Base-by-base conservation (phyloP, 768 basidiomycete species). In the Russula brevipes region DNA sequence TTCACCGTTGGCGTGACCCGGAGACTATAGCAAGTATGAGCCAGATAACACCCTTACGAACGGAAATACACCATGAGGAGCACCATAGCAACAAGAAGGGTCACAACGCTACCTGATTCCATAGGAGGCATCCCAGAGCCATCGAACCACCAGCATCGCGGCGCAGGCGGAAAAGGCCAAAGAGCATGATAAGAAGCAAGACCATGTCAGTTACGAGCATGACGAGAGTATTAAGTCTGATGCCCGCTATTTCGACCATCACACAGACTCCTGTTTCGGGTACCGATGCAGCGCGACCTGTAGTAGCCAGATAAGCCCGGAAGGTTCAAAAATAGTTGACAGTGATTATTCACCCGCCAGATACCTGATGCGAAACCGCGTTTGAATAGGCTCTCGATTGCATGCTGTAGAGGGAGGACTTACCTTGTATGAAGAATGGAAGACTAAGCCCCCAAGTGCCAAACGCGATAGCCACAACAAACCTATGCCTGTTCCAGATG, bases 401-500 rank as follows among this genome's bases (percentile, higher is more conserved):
- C 0, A n/a, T 11, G 6, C 9, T 17, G 35, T 24, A 24, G 9
- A 17, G 12, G 10, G 11, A 10, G 36, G 45, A 52, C 60, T 38
- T 9, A 46, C 64, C 44, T 3, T 33, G 45, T 12, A 65, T 63
- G 36, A 52, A 11, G 19, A 65, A 50, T 14, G 11, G 42, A 14
- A 56, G 1, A 19, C 50, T 63, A 38, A 19, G 47, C 6, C 2
- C 24, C 61, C 60, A 65, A 14, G 35, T 8, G 3, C 41, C 2
- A 4, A 17, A 6, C 33, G 51, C 50, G 9, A 42, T 10, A 36
- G 9, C 38, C 19, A 46, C 5, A 11, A 38, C 39, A 9, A 16
- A 17, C 11, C 38, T 54, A 35, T 56, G n/a, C 2, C 5, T 12
- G 30, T 54, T 30, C 64, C 64, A 65, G 11, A 65, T 46, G 1